Base-by-base conservation (phyloP, 2,329 filamentous ascomycete genomes). In the Neurospora sp. region DNA sequence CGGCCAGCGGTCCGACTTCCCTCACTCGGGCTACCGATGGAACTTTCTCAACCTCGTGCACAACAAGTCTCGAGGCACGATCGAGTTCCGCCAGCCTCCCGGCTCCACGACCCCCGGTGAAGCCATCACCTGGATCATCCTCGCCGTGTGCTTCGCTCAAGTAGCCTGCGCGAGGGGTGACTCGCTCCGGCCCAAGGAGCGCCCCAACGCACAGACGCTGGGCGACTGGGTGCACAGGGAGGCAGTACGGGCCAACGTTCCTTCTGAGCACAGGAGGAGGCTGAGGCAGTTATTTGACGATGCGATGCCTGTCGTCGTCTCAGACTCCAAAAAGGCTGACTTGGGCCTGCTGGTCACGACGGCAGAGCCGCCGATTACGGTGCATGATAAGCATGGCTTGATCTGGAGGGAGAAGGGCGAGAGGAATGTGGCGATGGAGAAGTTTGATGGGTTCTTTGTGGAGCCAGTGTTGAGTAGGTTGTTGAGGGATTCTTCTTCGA, bases 1-100 rank as follows among this genome's bases (percentile, higher is more conserved):
- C 2, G 66, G 71, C 11, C 68, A 33, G 5, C 23, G 65, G 15
- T 36, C 12, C 39, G 74, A 75, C 37, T 75, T 75, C 66, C 41
- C 65, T 33, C 72, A 74, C 41, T 69, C 72, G 2, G 67, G 69
- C 28, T 76, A 69, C 67, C 72, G 74, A 5, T 76, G 74, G 74
- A 71, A 57, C 38, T 75, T 76, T 52, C 17, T 28, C 37, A 68
- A 66, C 33, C 69, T 75, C 46, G 68, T 67, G 38, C 46, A 68
- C n/a, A 70, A 66, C 33, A 69, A 23, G 4, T 72, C 72, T 11
- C 62, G 68, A 23, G 73, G 74, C 11, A 72, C 73, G 17, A 52
- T 76, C 28, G 74, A 70, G 68, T 76, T 73, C 70, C 73, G 73
- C 6, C 73, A 75, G 66, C 72, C 74, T 15, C 72, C 72, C 1